Percentiles rank a stretch among this genome's conserved stretches.
Evolutionary conservation across 169 alveolate genomes (phyloP).

Genomic region (Besnoitia besnoiti): DNA sequence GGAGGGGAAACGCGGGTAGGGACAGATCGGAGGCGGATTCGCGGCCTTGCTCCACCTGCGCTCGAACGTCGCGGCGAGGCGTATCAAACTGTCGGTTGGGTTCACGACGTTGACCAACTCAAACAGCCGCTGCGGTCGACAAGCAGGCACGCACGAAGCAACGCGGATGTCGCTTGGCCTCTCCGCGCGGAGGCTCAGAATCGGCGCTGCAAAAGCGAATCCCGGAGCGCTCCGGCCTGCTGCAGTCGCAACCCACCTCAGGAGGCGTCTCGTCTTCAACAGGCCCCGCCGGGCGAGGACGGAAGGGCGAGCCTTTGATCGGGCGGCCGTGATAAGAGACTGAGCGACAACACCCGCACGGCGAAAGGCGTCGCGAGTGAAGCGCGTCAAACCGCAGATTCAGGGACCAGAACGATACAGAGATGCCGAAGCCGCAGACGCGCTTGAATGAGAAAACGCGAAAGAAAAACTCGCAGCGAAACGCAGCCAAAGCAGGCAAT

Average conservation of each 20-base stretch:
- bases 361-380: not conserved
- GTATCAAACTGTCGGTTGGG: not conserved
- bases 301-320: conserved; percentile 14
- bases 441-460: not conserved
- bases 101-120: not conserved
- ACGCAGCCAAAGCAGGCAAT: not conserved
- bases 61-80: not conserved
- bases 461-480: not conserved
- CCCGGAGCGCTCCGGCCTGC: no score
- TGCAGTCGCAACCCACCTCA: no score
- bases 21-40: not conserved
- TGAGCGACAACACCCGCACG: not conserved
- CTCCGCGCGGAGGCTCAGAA: no score
- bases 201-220: no score
- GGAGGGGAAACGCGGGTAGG: conserved; percentile 23
- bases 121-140: not conserved
- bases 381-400: not conserved
- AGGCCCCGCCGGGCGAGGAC: not conserved
- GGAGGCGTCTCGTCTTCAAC: not conserved
- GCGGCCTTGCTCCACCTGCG: not conserved
- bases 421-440: not conserved
- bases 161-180: no score
- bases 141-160: not conserved
- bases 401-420: not conserved
- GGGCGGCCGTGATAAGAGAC: conserved; percentile 19